Base-by-base conservation (phyloP, 768 basidiomycete species). In the Mrakia blollopis region DNA sequence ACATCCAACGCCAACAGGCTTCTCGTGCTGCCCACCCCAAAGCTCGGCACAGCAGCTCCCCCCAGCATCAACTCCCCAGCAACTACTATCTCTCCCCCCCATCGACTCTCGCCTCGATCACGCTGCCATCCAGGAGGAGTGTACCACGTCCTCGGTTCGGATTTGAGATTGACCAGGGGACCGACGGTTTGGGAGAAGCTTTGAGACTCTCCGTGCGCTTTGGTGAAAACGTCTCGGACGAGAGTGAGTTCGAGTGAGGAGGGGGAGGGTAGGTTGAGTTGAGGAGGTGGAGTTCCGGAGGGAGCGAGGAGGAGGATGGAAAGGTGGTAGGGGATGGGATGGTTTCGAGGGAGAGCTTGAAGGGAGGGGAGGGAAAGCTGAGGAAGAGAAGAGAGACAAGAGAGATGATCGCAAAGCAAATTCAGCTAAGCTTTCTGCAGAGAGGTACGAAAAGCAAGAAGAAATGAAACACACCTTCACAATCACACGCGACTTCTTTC, bases 301-400 rank as follows among this genome's bases (percentile, higher is more conserved):
- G 65, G 65, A 39, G 65, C 65, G 39, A 68, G 65, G 21, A 68
- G 35, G 65, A 37, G 35, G 37, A 68, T 39, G 23, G 65, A 68
- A 7, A 68, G 65, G 37, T 68, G 65, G 65, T 68, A 68, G 21
- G 65, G 65, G 65, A 68, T 44, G 0, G 65, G 35, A 39, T 25
- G 18, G 35, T 35, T 44, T 0, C 65, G 37, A 23, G 65, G 65
- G 37, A 39, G 39, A 23, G 37, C 35, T 21, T 18, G 37, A 11
- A 68, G 9, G 0, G 65, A 68, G 4, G 65, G 65, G 3, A 39
- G 35, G 10, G 65, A 39, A 39, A 68, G 37, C 65, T 68, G 14
- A 8, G 1, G 25, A 39, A 23, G 35, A n/a, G 57, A 57, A 5
- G 57, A 18, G 21, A 32, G n/a, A 16, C 11, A 7, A 32, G 35